A percentile compares a stretch with the other conserved stretches of the same genome.
Conservation (phyloP, 257 asterid genomes). For the Avicennia marina region DNA sequence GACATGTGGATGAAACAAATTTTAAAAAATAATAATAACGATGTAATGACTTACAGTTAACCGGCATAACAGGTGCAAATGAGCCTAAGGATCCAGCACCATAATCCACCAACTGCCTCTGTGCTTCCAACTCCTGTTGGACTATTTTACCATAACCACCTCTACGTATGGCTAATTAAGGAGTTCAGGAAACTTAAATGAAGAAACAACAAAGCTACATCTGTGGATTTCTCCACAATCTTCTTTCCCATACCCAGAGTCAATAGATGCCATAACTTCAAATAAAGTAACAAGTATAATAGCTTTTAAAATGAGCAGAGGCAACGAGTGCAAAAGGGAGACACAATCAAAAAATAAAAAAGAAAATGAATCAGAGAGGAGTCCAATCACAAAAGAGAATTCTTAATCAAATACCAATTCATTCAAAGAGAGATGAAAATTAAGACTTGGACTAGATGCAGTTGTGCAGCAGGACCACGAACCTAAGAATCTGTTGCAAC, state of each 20-base stretch:
- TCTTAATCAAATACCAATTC: background rate
- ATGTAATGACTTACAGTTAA: constrained; percentile 53
- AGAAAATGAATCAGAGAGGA: background rate
- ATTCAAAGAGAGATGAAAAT: background rate
- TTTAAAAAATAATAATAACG: constrained; percentile 1
- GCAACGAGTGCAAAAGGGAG: no score
- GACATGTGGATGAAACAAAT: background rate
- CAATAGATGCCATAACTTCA: no score
- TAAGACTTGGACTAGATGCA: background rate
- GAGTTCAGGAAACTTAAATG: constrained; percentile 14
- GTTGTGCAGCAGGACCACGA: background rate
- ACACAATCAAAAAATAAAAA: no score
- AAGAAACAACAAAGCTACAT: constrained; percentile 1
- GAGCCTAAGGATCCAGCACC: constrained; percentile 75
- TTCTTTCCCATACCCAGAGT: background rate
- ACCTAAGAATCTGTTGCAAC: background rate
- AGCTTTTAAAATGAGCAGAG: no score
- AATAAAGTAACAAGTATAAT: no score
- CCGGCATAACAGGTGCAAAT: constrained; percentile 59
- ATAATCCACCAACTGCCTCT: constrained; percentile 91
- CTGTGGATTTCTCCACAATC: background rate
- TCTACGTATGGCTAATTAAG: constrained; percentile 72
- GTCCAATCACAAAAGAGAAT: background rate
- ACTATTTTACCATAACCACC: constrained; percentile 98
- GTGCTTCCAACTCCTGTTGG: constrained; percentile 92